Percentiles rank a stretch among this genome's conserved stretches.
Evolutionary conservation across 257 asterid genomes (phyloP).

Genomic region (Leonotis leonurus): DNA sequence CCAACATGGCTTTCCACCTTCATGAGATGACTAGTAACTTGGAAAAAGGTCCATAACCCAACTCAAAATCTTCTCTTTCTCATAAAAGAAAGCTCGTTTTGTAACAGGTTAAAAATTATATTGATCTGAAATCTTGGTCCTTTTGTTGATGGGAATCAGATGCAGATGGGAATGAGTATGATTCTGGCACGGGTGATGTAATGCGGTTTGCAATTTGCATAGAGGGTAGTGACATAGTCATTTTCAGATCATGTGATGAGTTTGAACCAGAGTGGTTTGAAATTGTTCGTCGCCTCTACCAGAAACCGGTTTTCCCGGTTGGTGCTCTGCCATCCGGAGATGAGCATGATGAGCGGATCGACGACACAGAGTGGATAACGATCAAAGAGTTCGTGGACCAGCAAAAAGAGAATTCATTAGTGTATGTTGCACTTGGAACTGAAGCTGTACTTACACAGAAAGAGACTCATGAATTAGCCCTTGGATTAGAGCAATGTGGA

Average conservation of each 20-base stretch:
- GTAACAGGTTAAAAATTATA: too few relatives aligned
- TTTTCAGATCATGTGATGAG: constrained; percentile 56
- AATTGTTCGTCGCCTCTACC: constrained; percentile 37
- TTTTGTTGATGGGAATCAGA: constrained; percentile 22
- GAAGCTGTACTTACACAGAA: constrained; percentile 45
- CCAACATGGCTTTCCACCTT: constrained; percentile 37
- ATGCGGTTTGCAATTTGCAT: constrained; percentile 50
- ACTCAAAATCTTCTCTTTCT: not conserved
- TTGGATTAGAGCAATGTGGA: constrained; percentile 55
- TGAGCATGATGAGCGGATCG: constrained; percentile 15
- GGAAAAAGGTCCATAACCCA: constrained; percentile 36
- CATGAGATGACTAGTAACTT: constrained; percentile 54
- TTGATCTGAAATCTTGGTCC: not conserved
- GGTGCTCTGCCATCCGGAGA: constrained; percentile 54
- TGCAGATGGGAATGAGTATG: constrained; percentile 52
- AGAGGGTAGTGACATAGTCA: constrained; percentile 48
- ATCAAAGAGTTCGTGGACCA: constrained; percentile 52
- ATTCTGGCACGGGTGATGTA: constrained; percentile 55
- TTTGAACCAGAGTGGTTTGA: constrained; percentile 77
- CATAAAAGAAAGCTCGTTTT: too few relatives aligned
- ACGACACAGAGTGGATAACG: constrained; percentile 29
- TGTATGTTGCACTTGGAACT: constrained; percentile 82
- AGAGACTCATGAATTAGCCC: constrained; percentile 53
- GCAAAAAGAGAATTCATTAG: constrained; percentile 31
- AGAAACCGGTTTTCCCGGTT: constrained; percentile 49